These are phyloP conservation scores for Emericellopsis terricola DNA, from an alignment of 495 filamentous ascomycete genomes.

Conservation along the genomic window DNA sequence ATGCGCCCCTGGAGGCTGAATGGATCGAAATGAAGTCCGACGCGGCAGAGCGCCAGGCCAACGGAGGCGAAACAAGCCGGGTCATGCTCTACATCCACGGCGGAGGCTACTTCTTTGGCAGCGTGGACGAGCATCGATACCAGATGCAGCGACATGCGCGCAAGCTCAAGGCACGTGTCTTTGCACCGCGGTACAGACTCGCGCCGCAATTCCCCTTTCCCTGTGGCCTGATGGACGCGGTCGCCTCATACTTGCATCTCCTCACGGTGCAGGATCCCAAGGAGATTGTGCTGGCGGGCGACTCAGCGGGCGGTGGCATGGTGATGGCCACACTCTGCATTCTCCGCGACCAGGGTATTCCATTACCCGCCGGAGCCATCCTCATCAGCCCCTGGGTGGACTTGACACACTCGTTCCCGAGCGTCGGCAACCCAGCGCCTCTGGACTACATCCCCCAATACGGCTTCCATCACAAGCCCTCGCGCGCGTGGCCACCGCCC, in stretches of 20 bases:
- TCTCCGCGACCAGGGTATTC: slow-evolving; percentile 61
- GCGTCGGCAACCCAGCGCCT: slow-evolving; percentile 51
- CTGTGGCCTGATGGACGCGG: slow-evolving; percentile 72
- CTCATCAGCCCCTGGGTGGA: slow-evolving; percentile 90
- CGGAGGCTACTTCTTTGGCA: slow-evolving; percentile 56
- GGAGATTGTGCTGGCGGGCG: slow-evolving; percentile 68
- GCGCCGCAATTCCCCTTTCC: slow-evolving; percentile 92
- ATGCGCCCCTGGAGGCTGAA: slow-evolving; percentile 53
- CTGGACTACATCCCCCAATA: slow-evolving; percentile 74
- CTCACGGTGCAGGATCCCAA: slow-evolving; percentile 52
- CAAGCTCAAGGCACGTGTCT: slow-evolving; percentile 74
- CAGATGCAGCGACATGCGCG: slow-evolving; percentile 90
- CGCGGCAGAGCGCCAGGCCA: slow-evolving; percentile 48
- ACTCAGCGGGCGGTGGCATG: slow-evolving; percentile 86
- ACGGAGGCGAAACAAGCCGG: slow-evolving; percentile 37
- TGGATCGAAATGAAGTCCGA: slow-evolving; percentile 92
- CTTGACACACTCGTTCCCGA: slow-evolving; percentile 85
- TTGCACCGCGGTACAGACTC: slow-evolving; percentile 77
- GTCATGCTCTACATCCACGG: slow-evolving; percentile 93
- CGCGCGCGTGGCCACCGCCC: slow-evolving; percentile 76
- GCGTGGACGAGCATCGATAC: slow-evolving; percentile 86
- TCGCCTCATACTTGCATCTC: slow-evolving; percentile 73
- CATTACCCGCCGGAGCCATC: slow-evolving; percentile 75
- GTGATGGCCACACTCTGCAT: slow-evolving; percentile 61
- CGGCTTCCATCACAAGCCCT: slow-evolving; percentile 77